phyloP scores from a whole-genome alignment of 306 rosid genomes.

The Trifolium dubium region DNA sequence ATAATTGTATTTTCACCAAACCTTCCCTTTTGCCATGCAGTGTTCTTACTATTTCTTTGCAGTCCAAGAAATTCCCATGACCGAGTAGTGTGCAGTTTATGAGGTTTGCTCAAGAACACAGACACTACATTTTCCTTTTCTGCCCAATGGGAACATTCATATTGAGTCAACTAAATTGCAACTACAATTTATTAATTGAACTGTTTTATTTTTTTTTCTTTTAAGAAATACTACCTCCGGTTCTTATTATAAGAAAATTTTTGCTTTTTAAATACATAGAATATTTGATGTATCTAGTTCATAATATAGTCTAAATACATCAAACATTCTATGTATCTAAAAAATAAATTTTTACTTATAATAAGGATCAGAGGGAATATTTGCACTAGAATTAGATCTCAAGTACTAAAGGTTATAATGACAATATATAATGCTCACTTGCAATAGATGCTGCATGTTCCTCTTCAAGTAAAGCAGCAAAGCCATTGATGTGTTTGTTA shows the following conservation, averaged over 20 bases:
- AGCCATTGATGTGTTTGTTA: constrained; percentile 49
- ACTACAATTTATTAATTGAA: neutral
- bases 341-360: too few species aligned
- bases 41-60: constrained; percentile 35
- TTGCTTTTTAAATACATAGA: too few species aligned
- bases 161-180: neutral
- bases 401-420: too few species aligned
- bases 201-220: too few species aligned
- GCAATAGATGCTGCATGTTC: constrained; percentile 50
- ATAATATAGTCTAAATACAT: too few species aligned
- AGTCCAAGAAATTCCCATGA: constrained; percentile 76
- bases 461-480: constrained; percentile 46
- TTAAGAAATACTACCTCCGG: too few species aligned
- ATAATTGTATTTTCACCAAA: constrained; percentile 51
- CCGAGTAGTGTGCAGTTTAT: constrained; percentile 64
- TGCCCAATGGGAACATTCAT: constrained; percentile 7
- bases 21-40: constrained; percentile 49
- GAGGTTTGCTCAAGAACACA: constrained; percentile 60
- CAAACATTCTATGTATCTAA: too few species aligned
- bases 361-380: too few species aligned
- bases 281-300: too few species aligned
- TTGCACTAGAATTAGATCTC: too few species aligned
- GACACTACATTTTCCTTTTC: constrained; percentile 55
- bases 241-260: too few species aligned
- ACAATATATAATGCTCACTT: constrained; percentile 51